Conservation (phyloP, 805 yeast genomes). For the Teunomyces stri region DNA sequence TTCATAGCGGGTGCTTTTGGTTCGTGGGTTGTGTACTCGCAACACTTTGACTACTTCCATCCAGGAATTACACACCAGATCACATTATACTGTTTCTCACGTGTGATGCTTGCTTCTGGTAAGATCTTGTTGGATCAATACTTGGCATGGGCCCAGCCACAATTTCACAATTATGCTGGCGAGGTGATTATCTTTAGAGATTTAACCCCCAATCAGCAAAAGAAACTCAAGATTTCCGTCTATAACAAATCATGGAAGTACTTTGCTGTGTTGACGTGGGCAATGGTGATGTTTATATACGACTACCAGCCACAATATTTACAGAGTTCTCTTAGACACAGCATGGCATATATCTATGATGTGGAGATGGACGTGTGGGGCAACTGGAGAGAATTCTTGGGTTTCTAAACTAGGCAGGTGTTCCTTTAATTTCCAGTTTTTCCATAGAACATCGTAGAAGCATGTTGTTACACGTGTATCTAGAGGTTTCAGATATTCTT, state of each 20-base stretch:
- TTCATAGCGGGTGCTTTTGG: slow-evolving; percentile 41
- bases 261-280: slow-evolving; percentile 70
- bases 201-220: slow-evolving; percentile 31
- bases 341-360: slow-evolving; percentile 71
- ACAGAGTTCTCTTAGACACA: slow-evolving; percentile 62
- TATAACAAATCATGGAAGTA: slow-evolving; percentile 46
- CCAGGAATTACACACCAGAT: slow-evolving; percentile 66
- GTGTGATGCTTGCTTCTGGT: slow-evolving; percentile 63
- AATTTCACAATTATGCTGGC: slow-evolving; percentile 15
- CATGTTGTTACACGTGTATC: neutral
- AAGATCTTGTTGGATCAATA: slow-evolving; percentile 45
- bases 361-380: slow-evolving; percentile 52
- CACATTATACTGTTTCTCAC: slow-evolving; percentile 68
- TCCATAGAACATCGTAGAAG: neutral
- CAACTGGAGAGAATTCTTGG: slow-evolving; percentile 45
- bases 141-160: slow-evolving; percentile 36
- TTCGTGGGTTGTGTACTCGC: slow-evolving; percentile 44
- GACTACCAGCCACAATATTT: slow-evolving; percentile 59
- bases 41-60: slow-evolving; percentile 42
- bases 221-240: slow-evolving; percentile 24
- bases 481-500: too few relatives aligned
- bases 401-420: slow-evolving; percentile 11
- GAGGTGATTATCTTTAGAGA: slow-evolving; percentile 23
- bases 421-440: neutral
- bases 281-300: slow-evolving; percentile 67